phyloP scores from a whole-genome alignment of 2,329 filamentous ascomycete genomes.

The Cladophialophora yegresii region DNA sequence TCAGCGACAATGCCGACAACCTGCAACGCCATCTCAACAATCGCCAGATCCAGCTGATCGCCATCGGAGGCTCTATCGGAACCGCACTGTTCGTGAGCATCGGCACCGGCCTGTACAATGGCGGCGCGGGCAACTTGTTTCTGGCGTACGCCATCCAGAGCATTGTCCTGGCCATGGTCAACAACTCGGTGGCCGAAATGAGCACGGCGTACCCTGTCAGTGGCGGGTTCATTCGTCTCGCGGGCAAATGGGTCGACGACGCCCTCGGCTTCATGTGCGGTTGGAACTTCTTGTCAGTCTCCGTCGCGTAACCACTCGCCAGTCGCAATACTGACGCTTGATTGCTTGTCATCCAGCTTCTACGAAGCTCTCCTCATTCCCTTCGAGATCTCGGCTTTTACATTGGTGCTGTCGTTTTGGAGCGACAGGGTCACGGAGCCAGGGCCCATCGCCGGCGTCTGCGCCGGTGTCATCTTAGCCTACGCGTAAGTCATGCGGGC shows the following conservation, averaged over 20 bases:
- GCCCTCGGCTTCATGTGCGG: slow-evolving; percentile 49
- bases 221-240: slow-evolving; percentile 46
- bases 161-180: slow-evolving; percentile 39
- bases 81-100: slow-evolving; percentile 43
- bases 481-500: slow-evolving; percentile 39
- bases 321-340: not conserved
- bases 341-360: slow-evolving; percentile 34
- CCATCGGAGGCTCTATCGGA: slow-evolving; percentile 45
- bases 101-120: slow-evolving; percentile 40
- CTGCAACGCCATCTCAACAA: slow-evolving; percentile 13
- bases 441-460: slow-evolving; percentile 41
- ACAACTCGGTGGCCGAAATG: slow-evolving; percentile 47
- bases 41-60: slow-evolving; percentile 45
- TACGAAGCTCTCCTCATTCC: slow-evolving; percentile 46
- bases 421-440: slow-evolving; percentile 39
- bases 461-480: slow-evolving; percentile 42
- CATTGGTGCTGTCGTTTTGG: slow-evolving; percentile 46
- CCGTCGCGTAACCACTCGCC: not conserved
- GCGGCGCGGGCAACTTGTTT: slow-evolving; percentile 42
- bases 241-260: slow-evolving; percentile 49
- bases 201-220: slow-evolving; percentile 45
- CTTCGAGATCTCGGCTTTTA: slow-evolving; percentile 48
- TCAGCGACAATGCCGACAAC: slow-evolving; percentile 8
- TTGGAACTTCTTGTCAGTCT: slow-evolving; percentile 50
- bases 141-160: slow-evolving; percentile 41